These are phyloP conservation scores for Argentina anserina DNA, from an alignment of 306 rosid genomes.

Conservation along the genomic window DNA sequence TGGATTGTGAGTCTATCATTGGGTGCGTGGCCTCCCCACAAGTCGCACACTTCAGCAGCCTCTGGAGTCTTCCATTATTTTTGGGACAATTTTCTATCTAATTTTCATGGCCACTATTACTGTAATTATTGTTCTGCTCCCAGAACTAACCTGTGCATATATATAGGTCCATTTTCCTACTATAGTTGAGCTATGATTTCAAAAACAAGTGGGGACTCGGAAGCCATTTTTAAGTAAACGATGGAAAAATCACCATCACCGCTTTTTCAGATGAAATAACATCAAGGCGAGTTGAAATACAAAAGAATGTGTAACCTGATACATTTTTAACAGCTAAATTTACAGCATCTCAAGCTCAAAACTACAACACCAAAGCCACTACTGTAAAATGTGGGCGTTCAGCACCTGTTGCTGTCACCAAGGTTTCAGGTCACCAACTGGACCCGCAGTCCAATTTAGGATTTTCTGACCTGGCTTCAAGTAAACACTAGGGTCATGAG, in stretches of 20 bases:
- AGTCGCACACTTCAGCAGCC: neutral
- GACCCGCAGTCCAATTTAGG: constrained; percentile 94
- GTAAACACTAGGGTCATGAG: constrained; percentile 56
- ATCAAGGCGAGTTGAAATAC: neutral
- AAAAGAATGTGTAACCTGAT: neutral
- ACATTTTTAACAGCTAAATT: constrained; percentile 7
- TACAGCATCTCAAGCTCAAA: constrained; percentile 1
- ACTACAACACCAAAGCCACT: constrained; percentile 10
- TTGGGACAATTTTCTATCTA: neutral
- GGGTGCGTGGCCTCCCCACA: constrained; percentile 35
- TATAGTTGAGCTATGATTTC: neutral
- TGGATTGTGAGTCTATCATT: neutral
- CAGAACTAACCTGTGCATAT: neutral
- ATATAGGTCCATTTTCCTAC: neutral
- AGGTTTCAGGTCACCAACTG: constrained; percentile 55
- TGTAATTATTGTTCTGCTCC: too few species aligned
- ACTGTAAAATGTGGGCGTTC: neutral
- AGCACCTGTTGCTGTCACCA: constrained; percentile 2
- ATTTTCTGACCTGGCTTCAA: constrained; percentile 62
- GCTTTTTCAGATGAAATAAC: neutral
- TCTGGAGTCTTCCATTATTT: neutral
- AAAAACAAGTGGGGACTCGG: neutral
- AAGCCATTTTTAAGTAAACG: neutral
- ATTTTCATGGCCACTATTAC: neutral
- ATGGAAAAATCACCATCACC: constrained; percentile 15